Evolutionary conservation across 192 early-diverging fungal species (phyloP).

Genomic region (Backusella australiensis): DNA sequence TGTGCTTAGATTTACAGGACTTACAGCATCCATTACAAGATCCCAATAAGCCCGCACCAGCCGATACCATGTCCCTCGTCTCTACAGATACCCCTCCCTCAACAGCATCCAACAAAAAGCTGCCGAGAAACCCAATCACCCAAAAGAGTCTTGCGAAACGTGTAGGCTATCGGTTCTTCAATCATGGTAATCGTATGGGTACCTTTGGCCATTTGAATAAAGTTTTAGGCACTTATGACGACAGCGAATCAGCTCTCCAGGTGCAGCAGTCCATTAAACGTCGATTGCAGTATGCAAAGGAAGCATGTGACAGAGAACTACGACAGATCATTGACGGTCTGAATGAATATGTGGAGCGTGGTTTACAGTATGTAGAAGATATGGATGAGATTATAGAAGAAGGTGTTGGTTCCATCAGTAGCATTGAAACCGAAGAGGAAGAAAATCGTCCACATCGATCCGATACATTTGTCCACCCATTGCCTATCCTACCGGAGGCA

Average conservation of each 20-base stretch:
- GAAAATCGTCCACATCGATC: not conserved
- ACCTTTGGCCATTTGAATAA: slow-evolving; percentile 19
- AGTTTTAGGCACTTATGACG: not conserved
- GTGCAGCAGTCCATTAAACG: slow-evolving; percentile 30
- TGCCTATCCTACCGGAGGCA: not conserved
- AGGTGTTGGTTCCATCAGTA: slow-evolving; percentile 19
- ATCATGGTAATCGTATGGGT: slow-evolving; percentile 26
- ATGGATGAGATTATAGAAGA: slow-evolving; percentile 31
- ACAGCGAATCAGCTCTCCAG: not conserved
- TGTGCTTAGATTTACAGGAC: not conserved
- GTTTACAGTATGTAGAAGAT: slow-evolving; percentile 51
- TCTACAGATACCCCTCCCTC: slow-evolving; percentile 6
- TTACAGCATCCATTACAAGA: slow-evolving; percentile 10
- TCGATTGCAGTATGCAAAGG: slow-evolving; percentile 39
- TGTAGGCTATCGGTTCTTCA: slow-evolving; percentile 28
- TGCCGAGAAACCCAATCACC: slow-evolving; percentile 6
- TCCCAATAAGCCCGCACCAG: not conserved
- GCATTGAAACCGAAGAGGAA: slow-evolving; percentile 27
- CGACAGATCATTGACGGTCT: slow-evolving; percentile 66
- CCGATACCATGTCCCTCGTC: not conserved
- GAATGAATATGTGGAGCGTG: slow-evolving; percentile 66
- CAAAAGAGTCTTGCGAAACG: slow-evolving; percentile 5
- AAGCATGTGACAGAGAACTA: slow-evolving; percentile 61
- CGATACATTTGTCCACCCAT: not conserved
- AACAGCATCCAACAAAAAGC: not conserved